A percentile compares a stretch with the other conserved stretches of the same genome.
These are phyloP conservation scores for Termitomyces sp. DNA, from an alignment of 768 basidiomycete genomes.

Conservation along the genomic window DNA sequence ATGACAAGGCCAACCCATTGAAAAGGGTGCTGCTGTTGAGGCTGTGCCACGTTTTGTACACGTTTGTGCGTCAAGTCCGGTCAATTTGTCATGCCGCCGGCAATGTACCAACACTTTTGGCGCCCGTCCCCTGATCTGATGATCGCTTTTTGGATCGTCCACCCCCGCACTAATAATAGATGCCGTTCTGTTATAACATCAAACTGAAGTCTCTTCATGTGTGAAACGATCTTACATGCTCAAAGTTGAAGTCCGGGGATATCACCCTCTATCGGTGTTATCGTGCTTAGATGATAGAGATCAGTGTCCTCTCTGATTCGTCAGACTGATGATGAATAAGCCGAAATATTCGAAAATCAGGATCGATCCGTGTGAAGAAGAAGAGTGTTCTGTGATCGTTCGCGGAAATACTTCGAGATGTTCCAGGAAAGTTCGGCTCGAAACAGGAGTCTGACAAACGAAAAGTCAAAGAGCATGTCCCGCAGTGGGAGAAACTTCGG, in stretches of 20 bases:
- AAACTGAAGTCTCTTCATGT: neutral
- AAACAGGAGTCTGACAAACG: neutral
- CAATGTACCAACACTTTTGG: neutral
- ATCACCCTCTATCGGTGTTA: too few relatives aligned
- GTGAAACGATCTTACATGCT: neutral
- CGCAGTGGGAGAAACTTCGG: slow-evolving; percentile 1
- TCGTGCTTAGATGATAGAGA: too few relatives aligned
- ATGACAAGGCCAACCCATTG: neutral
- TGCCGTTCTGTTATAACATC: neutral
- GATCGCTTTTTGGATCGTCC: neutral
- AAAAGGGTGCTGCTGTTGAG: neutral
- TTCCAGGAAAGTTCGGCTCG: neutral
- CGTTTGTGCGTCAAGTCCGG: slow-evolving; percentile 8
- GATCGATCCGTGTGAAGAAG: neutral
- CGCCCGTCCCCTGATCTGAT: slow-evolving; percentile 5
- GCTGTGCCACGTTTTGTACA: slow-evolving; percentile 15
- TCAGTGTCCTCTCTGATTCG: too few relatives aligned
- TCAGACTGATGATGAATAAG: too few relatives aligned
- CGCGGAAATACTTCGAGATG: neutral
- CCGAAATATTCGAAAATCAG: neutral
- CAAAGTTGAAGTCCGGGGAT: too few relatives aligned
- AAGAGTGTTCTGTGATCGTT: neutral
- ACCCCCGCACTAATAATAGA: neutral
- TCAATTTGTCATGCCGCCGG: slow-evolving; percentile 12
- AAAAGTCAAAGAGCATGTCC: neutral